Evolutionary conservation across 345 rosid genomes (phyloP).

Genomic region (Salix dunnii): DNA sequence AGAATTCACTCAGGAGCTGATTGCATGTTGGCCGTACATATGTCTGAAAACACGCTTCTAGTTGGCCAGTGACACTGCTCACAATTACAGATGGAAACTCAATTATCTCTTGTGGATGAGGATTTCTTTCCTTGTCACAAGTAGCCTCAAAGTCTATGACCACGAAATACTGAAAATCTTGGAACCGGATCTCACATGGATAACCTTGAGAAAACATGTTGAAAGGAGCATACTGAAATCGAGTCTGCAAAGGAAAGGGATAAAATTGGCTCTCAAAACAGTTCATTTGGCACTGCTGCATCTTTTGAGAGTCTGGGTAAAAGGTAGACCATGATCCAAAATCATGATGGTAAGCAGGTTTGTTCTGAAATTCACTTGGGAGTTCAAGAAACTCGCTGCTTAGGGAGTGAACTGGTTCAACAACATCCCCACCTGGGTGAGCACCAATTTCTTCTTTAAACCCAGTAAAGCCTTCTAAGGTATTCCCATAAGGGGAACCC

Average conservation of each 20-base stretch:
- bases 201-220: slow-evolving; percentile 33
- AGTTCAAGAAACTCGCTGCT: slow-evolving; percentile 33
- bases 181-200: slow-evolving; percentile 41
- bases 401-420: slow-evolving; percentile 29
- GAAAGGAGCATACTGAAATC: slow-evolving; percentile 39
- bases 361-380: slow-evolving; percentile 38
- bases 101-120: slow-evolving; percentile 52
- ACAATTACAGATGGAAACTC: slow-evolving; percentile 53
- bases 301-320: slow-evolving; percentile 41
- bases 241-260: slow-evolving; percentile 40
- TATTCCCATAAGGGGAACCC: slow-evolving; percentile 46
- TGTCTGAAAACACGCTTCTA: slow-evolving; percentile 48
- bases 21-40: slow-evolving; percentile 50
- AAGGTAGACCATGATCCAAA: slow-evolving; percentile 37
- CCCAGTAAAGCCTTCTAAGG: slow-evolving; percentile 34
- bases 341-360: slow-evolving; percentile 39
- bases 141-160: slow-evolving; percentile 53
- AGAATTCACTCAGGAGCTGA: slow-evolving; percentile 40
- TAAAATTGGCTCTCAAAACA: slow-evolving; percentile 40
- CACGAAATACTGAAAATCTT: slow-evolving; percentile 51
- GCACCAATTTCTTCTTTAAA: slow-evolving; percentile 34
- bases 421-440: slow-evolving; percentile 32
- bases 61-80: slow-evolving; percentile 40
- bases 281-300: slow-evolving; percentile 37
- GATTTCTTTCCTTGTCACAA: slow-evolving; percentile 44